A percentile compares a stretch with the other conserved stretches of the same genome.
These are phyloP conservation scores for Gentiana dahurica DNA, from an alignment of 257 asterid genomes.

Conservation along the genomic window DNA sequence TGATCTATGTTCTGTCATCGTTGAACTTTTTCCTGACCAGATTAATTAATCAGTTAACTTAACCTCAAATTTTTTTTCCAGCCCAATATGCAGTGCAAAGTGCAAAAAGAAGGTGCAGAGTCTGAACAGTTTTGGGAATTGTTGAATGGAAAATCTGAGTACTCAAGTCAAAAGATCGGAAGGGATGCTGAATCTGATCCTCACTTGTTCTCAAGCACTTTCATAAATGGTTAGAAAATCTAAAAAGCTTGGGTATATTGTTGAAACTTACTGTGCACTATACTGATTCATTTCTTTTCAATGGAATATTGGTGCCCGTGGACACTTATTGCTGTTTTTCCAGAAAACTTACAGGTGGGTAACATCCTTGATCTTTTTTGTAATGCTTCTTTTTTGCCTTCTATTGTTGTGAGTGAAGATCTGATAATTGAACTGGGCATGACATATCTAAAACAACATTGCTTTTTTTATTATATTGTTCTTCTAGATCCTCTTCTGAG, in stretches of 20 bases:
- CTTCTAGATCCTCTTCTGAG: too few relatives aligned
- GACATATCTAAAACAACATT: too few relatives aligned
- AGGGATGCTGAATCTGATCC: slow-evolving; percentile 85
- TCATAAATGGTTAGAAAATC: slow-evolving; percentile 47
- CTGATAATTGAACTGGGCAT: too few relatives aligned
- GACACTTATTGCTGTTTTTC: slow-evolving; percentile 26
- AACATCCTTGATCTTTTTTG: background rate
- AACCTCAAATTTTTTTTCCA: slow-evolving; percentile 26
- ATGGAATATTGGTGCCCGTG: slow-evolving; percentile 22
- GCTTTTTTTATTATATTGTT: too few relatives aligned
- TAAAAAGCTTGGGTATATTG: slow-evolving; percentile 5
- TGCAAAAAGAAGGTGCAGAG: slow-evolving; percentile 93
- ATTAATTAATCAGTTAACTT: slow-evolving; percentile 2
- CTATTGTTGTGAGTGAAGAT: too few relatives aligned
- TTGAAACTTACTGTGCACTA: slow-evolving; percentile 7
- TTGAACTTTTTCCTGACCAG: slow-evolving; percentile 1
- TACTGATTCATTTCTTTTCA: slow-evolving; percentile 29
- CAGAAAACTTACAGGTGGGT: slow-evolving; percentile 83
- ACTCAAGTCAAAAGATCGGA: slow-evolving; percentile 81
- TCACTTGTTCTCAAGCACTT: slow-evolving; percentile 79
- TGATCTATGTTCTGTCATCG: background rate
- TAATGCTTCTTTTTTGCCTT: background rate
- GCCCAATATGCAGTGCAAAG: slow-evolving; percentile 84
- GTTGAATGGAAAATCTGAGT: slow-evolving; percentile 90
- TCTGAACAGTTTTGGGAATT: slow-evolving; percentile 95